A percentile compares a stretch with the other conserved stretches of the same genome.
phyloP scores from a whole-genome alignment of 495 filamentous ascomycete genomes.

The Pseudoneurospora amorphoporcata region DNA sequence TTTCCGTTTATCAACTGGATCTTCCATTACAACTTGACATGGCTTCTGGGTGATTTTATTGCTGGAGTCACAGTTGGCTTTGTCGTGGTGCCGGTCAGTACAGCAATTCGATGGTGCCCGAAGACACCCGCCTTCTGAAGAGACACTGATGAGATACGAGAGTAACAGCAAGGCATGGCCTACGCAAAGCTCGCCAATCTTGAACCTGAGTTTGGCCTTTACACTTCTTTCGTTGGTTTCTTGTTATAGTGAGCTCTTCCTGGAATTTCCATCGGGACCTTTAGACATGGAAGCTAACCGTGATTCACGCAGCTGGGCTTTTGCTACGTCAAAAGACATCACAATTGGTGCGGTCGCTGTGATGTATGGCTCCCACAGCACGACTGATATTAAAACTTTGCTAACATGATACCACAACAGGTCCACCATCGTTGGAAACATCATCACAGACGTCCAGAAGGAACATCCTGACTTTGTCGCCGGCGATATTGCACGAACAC shows the following conservation, averaged over 20 bases:
- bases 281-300: neutral
- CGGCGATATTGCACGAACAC: conserved; percentile 31
- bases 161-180: conserved; percentile 56
- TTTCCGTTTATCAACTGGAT: conserved; percentile 43
- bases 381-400: neutral
- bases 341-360: conserved; percentile 50
- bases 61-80: conserved; percentile 26
- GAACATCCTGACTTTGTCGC: conserved; percentile 27
- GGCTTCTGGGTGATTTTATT: conserved; percentile 40
- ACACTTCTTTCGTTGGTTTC: conserved; percentile 58
- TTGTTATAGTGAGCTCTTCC: conserved; percentile 35
- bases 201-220: conserved; percentile 49
- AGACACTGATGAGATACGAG: conserved; percentile 32
- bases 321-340: conserved; percentile 60
- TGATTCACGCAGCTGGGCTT: conserved; percentile 36
- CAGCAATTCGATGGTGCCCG: neutral
- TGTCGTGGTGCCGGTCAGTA: conserved; percentile 16
- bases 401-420: conserved; percentile 28
- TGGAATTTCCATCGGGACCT: neutral
- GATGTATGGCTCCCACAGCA: neutral
- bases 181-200: conserved; percentile 52
- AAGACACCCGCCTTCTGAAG: conserved; percentile 10
- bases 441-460: conserved; percentile 47
- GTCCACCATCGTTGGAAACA: conserved; percentile 77
- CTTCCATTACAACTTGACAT: conserved; percentile 41